Evolutionary conservation across 345 rosid genomes (phyloP), one percentile per base, ranked within the genome.

Genomic region (Rhizophora mangle): DNA sequence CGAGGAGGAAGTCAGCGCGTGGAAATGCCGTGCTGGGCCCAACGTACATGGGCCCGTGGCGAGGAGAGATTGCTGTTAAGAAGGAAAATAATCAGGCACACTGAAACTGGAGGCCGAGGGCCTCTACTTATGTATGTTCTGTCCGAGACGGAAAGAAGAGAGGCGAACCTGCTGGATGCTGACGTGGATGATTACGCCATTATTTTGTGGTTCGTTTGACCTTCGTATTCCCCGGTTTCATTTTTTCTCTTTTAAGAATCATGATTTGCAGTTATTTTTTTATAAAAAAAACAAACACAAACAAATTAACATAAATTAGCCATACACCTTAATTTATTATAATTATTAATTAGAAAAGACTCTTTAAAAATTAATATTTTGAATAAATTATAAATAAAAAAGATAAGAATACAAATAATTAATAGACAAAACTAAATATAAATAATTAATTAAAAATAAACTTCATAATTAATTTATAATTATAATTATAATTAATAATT

Each of bases 161-260:
- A 19, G 3, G n/a, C 24, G 19, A 31, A 37, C 26, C n/a, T 8
- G 16, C 16, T 43, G 64, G 68, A 68, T 34, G 74, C 34, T 81
- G 87, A 84, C 82, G 87, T 80, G 80, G 76, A 26, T 0, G 22
- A 31, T 81, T 74, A 82, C 73, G 77, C 77, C 76, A 74, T 75
- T 53, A 0, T 5, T 10, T 67, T 18, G 56, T 5, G 16, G 39
- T 59, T 71, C 78, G 92, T 86, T 86, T 87, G 92, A 87, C 89
- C 34, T 58, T 20, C 19, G 0, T 3, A 9, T 58, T 69, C 72
- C 22, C 30, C 19, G 37, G 62, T 27, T 31, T 51, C 60, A 26
- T 7, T 9, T 37, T 26, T 15, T 53, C 24, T 11, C 15, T 21
- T 13, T 66, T n/a, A 11, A 10, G 16, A 5, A 31, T 18, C 29